Base-by-base conservation (phyloP, 768 basidiomycete genomes). In the Lactarius vividus region DNA sequence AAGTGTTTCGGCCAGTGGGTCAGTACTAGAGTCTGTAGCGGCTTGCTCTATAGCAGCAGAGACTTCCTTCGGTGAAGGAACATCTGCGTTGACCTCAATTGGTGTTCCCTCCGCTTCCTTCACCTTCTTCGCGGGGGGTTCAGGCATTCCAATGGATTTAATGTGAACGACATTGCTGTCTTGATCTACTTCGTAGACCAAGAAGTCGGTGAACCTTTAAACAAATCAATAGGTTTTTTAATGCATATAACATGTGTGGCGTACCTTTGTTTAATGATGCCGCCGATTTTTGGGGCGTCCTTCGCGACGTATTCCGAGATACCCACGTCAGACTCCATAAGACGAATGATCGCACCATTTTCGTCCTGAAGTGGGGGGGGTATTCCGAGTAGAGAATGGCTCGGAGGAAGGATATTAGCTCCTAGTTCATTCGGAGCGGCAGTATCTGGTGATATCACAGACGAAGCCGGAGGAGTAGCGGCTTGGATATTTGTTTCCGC, bases 231-330 rank as follows among this genome's bases (percentile, higher is more conserved):
- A 26, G 29, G 23, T 59, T 39, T 59, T 64, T 23, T n/a, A 37
- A 58, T 39, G 58, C 7, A 33, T 40, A 57, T 37, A 29, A 35
- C 20, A 37, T 64, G 35, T 33, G 31, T 13, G 49, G 73, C 83
- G 67, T 64, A 94, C 96, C 96, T 83, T 79, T 98, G 96, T 77
- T 98, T 98, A 76, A 98, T 98, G 72, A 98, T 96, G 5, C 93
- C 96, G 59, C 88, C 84, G 69, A 98, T 87, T 73, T 85, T 84
- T 4, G 87, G 82, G 28, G 90, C 83, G 65, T 84, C 85, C 13
- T 80, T 80, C 23, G 85, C 84, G 69, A 95, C 84, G 75, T 95
- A 96, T 74, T 93, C 88, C 5, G 91, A 89, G 49, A 98, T 96
- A 2, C 95, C 95, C 37, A 97, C 95, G 74, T 96, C 88, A 7